These are phyloP conservation scores for Penicillium lividum DNA, from an alignment of 495 filamentous ascomycete species.

Conservation along the genomic window DNA sequence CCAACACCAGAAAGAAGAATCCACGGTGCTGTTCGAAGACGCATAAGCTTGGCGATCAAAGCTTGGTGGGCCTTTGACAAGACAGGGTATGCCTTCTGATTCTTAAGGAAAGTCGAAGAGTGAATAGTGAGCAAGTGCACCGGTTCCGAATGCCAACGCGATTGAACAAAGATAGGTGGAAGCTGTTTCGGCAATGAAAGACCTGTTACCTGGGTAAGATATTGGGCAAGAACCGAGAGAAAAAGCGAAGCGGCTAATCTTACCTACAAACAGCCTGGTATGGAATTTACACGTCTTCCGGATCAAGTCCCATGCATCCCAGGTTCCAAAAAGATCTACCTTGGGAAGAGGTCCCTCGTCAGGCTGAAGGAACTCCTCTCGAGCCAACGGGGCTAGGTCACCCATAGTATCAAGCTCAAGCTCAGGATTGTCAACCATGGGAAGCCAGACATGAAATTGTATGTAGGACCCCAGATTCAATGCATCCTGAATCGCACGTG, in stretches of 20 bases:
- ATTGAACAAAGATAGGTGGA: slow-evolving; percentile 71
- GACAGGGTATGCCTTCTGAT: slow-evolving; percentile 77
- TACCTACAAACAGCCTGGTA: slow-evolving; percentile 81
- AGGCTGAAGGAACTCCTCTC: slow-evolving; percentile 49
- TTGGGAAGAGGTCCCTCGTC: slow-evolving; percentile 35
- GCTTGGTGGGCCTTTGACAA: slow-evolving; percentile 79
- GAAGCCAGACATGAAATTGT: slow-evolving; percentile 76
- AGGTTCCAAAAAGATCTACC: slow-evolving; percentile 70
- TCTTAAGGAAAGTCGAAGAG: slow-evolving; percentile 68
- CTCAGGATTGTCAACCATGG: slow-evolving; percentile 68
- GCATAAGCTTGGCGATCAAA: slow-evolving; percentile 80
- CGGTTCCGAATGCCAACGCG: slow-evolving; percentile 93
- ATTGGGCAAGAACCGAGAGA: neutral
- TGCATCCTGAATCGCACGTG: slow-evolving; percentile 79
- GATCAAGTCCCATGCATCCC: slow-evolving; percentile 94
- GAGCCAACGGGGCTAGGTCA: slow-evolving; percentile 58
- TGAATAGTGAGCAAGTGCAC: slow-evolving; percentile 75
- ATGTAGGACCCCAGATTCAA: slow-evolving; percentile 71
- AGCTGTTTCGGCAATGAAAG: slow-evolving; percentile 76
- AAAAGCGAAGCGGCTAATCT: slow-evolving; percentile 32
- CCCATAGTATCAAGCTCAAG: slow-evolving; percentile 55
- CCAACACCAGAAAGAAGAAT: slow-evolving; percentile 78
- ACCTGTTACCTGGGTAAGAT: slow-evolving; percentile 47
- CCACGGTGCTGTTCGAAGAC: slow-evolving; percentile 76
- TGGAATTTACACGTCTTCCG: slow-evolving; percentile 85